phyloP scores from a whole-genome alignment of 345 rosid species.

The Angophora floribunda region DNA sequence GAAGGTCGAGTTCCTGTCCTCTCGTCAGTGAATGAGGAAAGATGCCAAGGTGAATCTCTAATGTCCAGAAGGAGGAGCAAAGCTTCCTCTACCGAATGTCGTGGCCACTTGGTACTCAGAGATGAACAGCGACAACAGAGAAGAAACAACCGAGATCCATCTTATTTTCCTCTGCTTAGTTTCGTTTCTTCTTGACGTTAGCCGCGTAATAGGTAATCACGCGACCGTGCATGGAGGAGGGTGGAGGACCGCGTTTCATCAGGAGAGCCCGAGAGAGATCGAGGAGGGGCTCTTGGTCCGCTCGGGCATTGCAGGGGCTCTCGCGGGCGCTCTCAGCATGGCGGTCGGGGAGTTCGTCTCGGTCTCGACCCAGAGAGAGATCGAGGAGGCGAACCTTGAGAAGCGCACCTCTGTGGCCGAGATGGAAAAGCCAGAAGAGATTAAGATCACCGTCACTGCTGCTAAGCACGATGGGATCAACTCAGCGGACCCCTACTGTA shows the following conservation, averaged over 20 bases:
- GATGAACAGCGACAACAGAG: neutral
- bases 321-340: slow-evolving; percentile 60
- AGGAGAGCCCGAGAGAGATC: neutral
- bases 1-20: neutral
- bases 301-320: slow-evolving; percentile 40
- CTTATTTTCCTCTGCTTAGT: neutral
- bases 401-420: neutral
- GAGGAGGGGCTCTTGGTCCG: slow-evolving; percentile 19
- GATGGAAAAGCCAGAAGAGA: neutral
- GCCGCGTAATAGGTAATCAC: neutral
- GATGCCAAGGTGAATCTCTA: neutral
- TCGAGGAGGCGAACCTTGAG: slow-evolving; percentile 11
- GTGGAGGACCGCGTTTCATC: neutral
- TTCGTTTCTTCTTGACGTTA: neutral
- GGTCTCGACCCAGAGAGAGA: slow-evolving; percentile 45
- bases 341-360: slow-evolving; percentile 51
- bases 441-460: neutral
- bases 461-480: neutral
- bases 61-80: neutral
- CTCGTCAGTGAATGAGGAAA: neutral
- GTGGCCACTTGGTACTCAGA: neutral
- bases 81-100: neutral
- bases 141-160: neutral
- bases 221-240: neutral
- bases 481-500: neutral